Conservation (phyloP, 495 filamentous ascomycete genomes). For the Collariella sp. region DNA sequence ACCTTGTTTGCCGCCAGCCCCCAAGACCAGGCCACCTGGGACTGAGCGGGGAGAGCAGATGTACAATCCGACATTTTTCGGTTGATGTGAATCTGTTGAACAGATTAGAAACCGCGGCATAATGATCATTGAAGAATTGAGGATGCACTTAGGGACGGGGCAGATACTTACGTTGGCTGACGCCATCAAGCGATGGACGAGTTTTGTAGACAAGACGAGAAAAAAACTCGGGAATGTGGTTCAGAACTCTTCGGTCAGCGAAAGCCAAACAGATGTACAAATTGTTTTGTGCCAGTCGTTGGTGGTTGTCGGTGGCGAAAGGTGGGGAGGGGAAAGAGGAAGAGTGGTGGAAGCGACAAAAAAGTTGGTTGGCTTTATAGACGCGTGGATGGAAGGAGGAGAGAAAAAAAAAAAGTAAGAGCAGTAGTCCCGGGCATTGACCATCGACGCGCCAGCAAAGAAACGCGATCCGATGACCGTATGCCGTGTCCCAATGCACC, state of each 20-base stretch:
- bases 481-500: too few relatives aligned
- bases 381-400: background rate
- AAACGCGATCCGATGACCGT: too few relatives aligned
- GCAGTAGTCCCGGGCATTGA: too few relatives aligned
- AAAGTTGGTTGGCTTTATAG: background rate
- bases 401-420: background rate
- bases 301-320: too few relatives aligned
- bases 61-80: too few relatives aligned
- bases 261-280: background rate
- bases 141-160: too few relatives aligned
- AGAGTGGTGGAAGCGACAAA: background rate
- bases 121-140: too few relatives aligned
- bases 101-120: too few relatives aligned
- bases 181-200: background rate
- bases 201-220: background rate
- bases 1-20: background rate
- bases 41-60: background rate
- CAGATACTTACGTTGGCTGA: too few relatives aligned
- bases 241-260: constrained; percentile 4
- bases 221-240: background rate
- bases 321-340: background rate
- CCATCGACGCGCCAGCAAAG: too few relatives aligned
- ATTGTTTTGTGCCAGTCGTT: too few relatives aligned
- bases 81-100: too few relatives aligned
- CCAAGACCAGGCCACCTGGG: background rate